These are phyloP conservation scores for Falciphora oryzae DNA, from an alignment of 2,329 filamentous ascomycete genomes.

Conservation along the genomic window DNA sequence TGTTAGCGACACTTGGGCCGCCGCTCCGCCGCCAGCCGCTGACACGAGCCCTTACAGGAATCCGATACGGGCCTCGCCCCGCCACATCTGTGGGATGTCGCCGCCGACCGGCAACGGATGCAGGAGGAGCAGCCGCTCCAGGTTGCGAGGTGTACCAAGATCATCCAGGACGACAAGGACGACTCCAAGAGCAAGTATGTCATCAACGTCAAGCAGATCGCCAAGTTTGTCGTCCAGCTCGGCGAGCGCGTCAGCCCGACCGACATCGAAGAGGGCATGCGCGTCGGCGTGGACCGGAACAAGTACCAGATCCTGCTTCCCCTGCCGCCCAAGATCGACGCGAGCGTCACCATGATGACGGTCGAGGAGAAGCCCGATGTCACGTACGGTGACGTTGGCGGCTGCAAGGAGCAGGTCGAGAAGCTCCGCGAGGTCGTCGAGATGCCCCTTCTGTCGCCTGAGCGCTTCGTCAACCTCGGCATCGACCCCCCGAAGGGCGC, in stretches of 20 bases:
- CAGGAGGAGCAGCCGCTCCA: constrained; percentile 95
- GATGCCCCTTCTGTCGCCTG: constrained; percentile 93
- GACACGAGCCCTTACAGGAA: constrained; percentile 55
- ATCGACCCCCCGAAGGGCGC: constrained; percentile 98
- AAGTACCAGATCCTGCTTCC: constrained; percentile 99
- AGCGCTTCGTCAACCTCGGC: constrained; percentile 96
- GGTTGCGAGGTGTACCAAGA: constrained; percentile 97
- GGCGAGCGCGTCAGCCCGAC: constrained; percentile 95
- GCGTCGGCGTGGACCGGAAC: constrained; percentile 94
- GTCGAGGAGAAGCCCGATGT: constrained; percentile 99
- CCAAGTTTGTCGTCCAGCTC: constrained; percentile 97
- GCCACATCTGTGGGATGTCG: constrained; percentile 97
- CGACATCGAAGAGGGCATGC: constrained; percentile 99
- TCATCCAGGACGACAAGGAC: constrained; percentile 95
- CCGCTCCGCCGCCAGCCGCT: constrained; percentile 9
- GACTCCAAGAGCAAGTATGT: constrained; percentile 99
- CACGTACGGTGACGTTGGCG: constrained; percentile 96
- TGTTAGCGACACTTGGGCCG: neutral
- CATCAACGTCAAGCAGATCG: constrained; percentile 99
- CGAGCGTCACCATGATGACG: constrained; percentile 99
- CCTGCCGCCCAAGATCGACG: constrained; percentile 95
- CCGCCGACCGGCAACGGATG: constrained; percentile 97
- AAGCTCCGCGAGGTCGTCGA: constrained; percentile 98
- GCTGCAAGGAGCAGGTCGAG: constrained; percentile 99
- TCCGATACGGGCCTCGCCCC: constrained; percentile 97